A percentile compares a stretch with the other conserved stretches of the same genome.
phyloP scores from a whole-genome alignment of 805 yeast genomes.

The Wickerhamiella kazuoi region DNA sequence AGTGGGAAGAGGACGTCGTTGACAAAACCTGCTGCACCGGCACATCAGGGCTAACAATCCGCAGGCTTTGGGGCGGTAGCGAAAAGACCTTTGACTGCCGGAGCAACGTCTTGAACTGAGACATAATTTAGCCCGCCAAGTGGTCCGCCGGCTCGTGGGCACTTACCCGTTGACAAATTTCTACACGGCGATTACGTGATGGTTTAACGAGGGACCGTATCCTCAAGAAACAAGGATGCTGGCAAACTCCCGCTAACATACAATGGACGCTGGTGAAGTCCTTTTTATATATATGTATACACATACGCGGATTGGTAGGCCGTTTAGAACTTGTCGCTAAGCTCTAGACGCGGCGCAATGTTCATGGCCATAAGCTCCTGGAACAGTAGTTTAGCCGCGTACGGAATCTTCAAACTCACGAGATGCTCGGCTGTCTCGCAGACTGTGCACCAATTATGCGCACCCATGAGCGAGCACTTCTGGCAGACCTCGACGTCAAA shows the following conservation, averaged over 20 bases:
- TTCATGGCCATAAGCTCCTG: constrained; percentile 97
- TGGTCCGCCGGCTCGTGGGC: too few species aligned
- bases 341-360: constrained; percentile 84
- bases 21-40: constrained; percentile 18
- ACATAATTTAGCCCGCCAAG: too few species aligned
- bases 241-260: too few species aligned
- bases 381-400: constrained; percentile 94
- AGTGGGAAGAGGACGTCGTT: constrained; percentile 19
- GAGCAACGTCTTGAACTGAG: constrained; percentile 10
- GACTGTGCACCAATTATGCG: constrained; percentile 94
- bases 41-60: constrained; percentile 7
- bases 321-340: constrained; percentile 58
- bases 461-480: constrained; percentile 91
- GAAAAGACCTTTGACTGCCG: constrained; percentile 16
- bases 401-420: constrained; percentile 90
- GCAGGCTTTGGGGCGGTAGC: constrained; percentile 12
- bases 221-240: too few species aligned
- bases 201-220: too few species aligned
- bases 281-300: too few species aligned
- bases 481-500: constrained; percentile 94
- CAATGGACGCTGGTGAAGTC: too few species aligned
- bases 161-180: too few species aligned
- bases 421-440: constrained; percentile 79
- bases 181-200: too few species aligned
- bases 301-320: too few species aligned